Base-by-base conservation (phyloP, 2,329 filamentous ascomycete species). In the Microdochium trichocladiopsis region DNA sequence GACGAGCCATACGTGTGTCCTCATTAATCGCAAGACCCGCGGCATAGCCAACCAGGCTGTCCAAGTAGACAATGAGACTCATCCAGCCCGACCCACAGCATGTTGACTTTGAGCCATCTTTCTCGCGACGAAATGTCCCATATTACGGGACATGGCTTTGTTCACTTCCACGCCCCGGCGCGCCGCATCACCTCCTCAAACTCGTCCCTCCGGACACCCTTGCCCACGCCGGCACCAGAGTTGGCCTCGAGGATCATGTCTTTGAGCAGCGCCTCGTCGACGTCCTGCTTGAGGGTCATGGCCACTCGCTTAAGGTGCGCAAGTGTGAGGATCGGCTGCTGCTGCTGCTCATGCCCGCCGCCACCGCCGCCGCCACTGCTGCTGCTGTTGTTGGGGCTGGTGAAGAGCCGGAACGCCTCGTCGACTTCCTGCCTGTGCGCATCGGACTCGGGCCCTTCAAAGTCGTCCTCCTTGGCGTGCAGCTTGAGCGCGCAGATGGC, bases 181-280 rank as follows among this genome's bases (percentile, higher is more conserved):
- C 88, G 77, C 58, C 77, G 81, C 90, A 96, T 93, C 4, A 96
- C 88, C 51, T 82, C 82, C 69, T 91, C 87, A 70, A 96, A 96
- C 63, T 96, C 90, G 50, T 88, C 85, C 63, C 85, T 75, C 41
- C 76, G 82, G 10, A 95, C 93, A 8, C 88, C 90, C 52, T 75
- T 79, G 36, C 76, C 81, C 11, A 88, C 79, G 16, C 87, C 86
- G 3, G 79, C 83, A 1, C 89, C 90, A 2, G 88, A 89, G 68
- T 95, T 96, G 49, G 93, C 94, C 75, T 97, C 93, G 49, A 91
- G 74, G 53, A 99, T 87, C 94, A 99, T 99, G 73, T 96, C 91
- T 72, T 82, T 83, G 64, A 99, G 72, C 64, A 95, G 71, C 49
- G 90, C 86, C 62, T 97, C 94, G 54, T 83, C 82, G 23, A 95